Base-by-base conservation (phyloP, 257 asterid genomes). In the Solanum etuberosum region DNA sequence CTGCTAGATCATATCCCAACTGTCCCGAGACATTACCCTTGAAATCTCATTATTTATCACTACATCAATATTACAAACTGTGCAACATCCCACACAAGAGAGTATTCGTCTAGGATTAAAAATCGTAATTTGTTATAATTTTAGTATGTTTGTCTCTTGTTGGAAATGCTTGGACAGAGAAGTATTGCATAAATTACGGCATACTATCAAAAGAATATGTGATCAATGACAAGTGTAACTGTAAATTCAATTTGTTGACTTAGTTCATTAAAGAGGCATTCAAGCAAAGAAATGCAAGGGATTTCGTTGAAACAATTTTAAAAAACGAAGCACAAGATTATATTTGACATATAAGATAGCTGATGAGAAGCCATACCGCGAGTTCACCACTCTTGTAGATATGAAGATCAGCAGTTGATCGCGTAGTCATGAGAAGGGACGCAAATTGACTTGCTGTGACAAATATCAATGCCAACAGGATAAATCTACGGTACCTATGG, bases 371-470 rank as follows among this genome's bases (percentile, higher is more conserved):
- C 48, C 94, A 25, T 92, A 97, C 99, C 92, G 98, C 99, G 18
- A 97, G 94, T 90, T 96, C 99, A 31, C 99, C 99, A 48, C 92
- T 85, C 86, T 93, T 93, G 63, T 86, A 94, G 5, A 97, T 88
- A 86, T 88, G 88, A 57, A 94, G 92, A 61, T 94, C 91, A 3
- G 98, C 95, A 82, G 89, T 85, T 7, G 97, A 86, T 21, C 98
- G 94, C 0, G 94, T 92, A 7, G 97, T 95, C 94, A 94, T 89
- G 86, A 97, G 97, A 86, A 97, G 96, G 40, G 99, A 94, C 20
- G 98, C 93, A 27, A 97, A 93, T 84, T 94, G 99, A 89, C 99
- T 96, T 0, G 91, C 98, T 3, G 99, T 94, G 90, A 97, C 91
- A 89, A 92, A 77, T 25, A 94, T n/a, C 91, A 96, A 83, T 3